A percentile compares a stretch with the other conserved stretches of the same genome.
Conservation (phyloP, 768 basidiomycete species). For the Psilocybe tampanensis region DNA sequence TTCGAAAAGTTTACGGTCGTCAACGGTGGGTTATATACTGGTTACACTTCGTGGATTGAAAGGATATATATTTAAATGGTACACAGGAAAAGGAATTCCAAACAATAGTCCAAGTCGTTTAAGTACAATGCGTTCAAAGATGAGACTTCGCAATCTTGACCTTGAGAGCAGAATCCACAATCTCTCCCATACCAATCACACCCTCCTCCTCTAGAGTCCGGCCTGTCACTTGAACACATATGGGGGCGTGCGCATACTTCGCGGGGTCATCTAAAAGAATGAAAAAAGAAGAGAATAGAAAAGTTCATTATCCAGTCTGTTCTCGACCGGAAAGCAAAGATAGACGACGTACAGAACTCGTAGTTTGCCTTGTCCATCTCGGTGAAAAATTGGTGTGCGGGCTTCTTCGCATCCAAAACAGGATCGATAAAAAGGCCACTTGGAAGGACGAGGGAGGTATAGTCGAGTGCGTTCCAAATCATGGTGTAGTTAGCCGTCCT, state of each 20-base stretch:
- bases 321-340: neutral
- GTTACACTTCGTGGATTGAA: no score
- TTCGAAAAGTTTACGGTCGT: no score
- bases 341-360: neutral
- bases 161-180: slow-evolving; percentile 59
- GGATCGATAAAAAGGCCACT: slow-evolving; percentile 60
- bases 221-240: slow-evolving; percentile 68
- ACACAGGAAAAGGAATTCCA: no score
- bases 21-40: no score
- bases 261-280: slow-evolving; percentile 55
- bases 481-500: slow-evolving; percentile 40
- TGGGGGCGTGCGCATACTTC: slow-evolving; percentile 57
- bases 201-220: slow-evolving; percentile 78
- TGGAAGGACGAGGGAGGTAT: slow-evolving; percentile 61
- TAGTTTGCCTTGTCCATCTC: slow-evolving; percentile 50
- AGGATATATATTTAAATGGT: no score
- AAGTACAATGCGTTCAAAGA: neutral
- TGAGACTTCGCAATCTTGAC: neutral
- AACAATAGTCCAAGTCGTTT: no score
- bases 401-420: slow-evolving; percentile 46
- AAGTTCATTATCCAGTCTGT: neutral
- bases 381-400: slow-evolving; percentile 49
- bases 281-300: no score
- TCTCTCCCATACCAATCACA: slow-evolving; percentile 66
- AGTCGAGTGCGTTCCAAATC: slow-evolving; percentile 75